Evolutionary conservation across 768 basidiomycete genomes (phyloP), one percentile per base, ranked within the genome.

Genomic region (Leccinum fibrillosum): DNA sequence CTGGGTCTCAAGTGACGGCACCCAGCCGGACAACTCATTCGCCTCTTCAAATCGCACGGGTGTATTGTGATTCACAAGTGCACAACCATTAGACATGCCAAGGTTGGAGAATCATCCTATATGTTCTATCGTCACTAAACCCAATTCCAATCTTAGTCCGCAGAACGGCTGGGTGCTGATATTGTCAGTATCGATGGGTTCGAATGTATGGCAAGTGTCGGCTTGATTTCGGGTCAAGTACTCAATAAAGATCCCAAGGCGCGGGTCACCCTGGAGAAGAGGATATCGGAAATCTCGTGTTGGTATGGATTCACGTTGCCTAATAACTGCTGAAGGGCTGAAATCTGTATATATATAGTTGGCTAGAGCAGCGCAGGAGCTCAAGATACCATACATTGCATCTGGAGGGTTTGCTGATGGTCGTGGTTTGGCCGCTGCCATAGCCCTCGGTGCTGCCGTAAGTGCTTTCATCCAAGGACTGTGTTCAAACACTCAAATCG

Each of bases 201-300:
- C 60, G 93, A 95, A 79, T 95, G 92, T 90, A 59, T 45, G 82
- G 55, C 55, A 21, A 55, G 53, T 26, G 28, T 60, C 6, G 26
- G 32, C 25, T 25, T 37, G 37, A 54, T 42, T 52, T 26, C 25
- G 11, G 51, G 5, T 19, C 12, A 39, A 51, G 54, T 53, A 45
- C 52, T 53, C 60, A 61, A 65, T 59, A 57, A 44, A 15, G 4
- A 21, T 50, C 2, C 12, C n/a, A 66, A 93, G 91, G 92, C 68
- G 94, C 93, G 30, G 94, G 94, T 25, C 92, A 94, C 72, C 93
- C 93, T 17, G 95, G 95, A 60, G 95, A 97, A 68, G 91, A 96
- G 45, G 95, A 97, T 68, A 89, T 97, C 23, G 90, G 91, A 3
- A 90, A 89, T 4, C 66, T 96, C 23, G 89, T 97, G 3, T 74